A percentile compares a stretch with the other conserved stretches of the same genome.
phyloP scores from a whole-genome alignment of 768 basidiomycete genomes.

The Tulasnella sp. region DNA sequence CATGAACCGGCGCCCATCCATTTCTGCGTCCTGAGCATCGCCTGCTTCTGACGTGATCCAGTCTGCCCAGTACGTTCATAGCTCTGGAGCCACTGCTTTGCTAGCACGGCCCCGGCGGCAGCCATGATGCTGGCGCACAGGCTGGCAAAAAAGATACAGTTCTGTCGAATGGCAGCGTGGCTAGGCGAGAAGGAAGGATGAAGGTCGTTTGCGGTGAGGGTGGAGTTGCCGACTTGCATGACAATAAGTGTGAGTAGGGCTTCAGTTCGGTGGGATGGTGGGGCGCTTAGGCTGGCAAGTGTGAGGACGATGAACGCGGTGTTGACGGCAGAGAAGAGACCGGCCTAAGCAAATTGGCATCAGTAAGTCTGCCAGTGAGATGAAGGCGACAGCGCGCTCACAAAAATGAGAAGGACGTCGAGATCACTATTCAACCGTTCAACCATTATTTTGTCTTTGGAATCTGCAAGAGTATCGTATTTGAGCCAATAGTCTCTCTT shows the following conservation, averaged over 20 bases:
- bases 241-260: not conserved
- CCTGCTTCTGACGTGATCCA: not conserved
- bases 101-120: not conserved
- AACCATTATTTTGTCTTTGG: too few species aligned
- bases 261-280: not conserved
- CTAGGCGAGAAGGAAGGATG: not conserved
- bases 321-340: constrained; percentile 5
- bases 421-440: too few species aligned
- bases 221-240: not conserved
- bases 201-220: not conserved
- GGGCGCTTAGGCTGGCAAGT: not conserved
- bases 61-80: not conserved
- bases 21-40: not conserved
- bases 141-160: not conserved
- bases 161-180: not conserved
- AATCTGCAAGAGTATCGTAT: too few species aligned
- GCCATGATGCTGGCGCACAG: not conserved
- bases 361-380: too few species aligned
- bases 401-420: too few species aligned
- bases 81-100: not conserved
- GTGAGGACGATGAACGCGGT: constrained; percentile 2
- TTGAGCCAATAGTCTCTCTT: too few species aligned
- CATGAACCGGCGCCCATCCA: not conserved
- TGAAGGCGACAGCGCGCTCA: too few species aligned
- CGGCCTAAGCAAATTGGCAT: not conserved